Evolutionary conservation across 1,284 basidiomycete genomes (phyloP), one percentile per base, ranked within the genome.

Genomic region (Heterobasidion parviporum): DNA sequence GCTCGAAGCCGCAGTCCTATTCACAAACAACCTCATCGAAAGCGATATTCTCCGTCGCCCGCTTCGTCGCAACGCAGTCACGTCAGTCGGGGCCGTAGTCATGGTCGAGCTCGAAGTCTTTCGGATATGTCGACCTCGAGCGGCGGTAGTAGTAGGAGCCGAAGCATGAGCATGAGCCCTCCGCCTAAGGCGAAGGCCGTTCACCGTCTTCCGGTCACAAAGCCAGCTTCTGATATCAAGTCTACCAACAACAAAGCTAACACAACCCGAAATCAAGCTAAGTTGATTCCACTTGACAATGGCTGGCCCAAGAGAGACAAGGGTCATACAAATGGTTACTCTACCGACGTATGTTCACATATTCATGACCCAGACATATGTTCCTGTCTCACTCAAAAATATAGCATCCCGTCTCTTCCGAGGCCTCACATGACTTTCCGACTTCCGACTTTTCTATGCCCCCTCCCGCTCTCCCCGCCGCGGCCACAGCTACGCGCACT

Each of bases 181-280:
- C 65, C 65, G 34, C 72, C 74, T 36, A 75, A 73, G 48, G 72
- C 76, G 35, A 78, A 76, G 57, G 71, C 81, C 10, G 75, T 85
- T 48, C 87, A 89, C 67, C 79, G 86, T 45, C 70, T 88, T 34
- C 87, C 86, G 35, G 61, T 49, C 16, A 26, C 76, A 10, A 75
- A 77, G 6, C 72, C 74, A 8, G 62, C 79, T 54, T 70, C 70
- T 55, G 73, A 75, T 6, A 67, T 76, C 38, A 65, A 68, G 8
- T 59, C 75, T 20, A 64, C 70, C 59, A 67, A 54, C 32, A 54
- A 51, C 15, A 43, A 54, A 26, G 54, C 54, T 14, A 59, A 63
- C 33, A 46, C 62, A 12, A 67, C 67, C 45, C 67, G 64, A 55
- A 63, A 55, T 15, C 55, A 66, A 44, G 58, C 62, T 33, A 56